Conservation (phyloP, 1,139 yeast genomes). For the Pneumocystis jirovecii region DNA sequence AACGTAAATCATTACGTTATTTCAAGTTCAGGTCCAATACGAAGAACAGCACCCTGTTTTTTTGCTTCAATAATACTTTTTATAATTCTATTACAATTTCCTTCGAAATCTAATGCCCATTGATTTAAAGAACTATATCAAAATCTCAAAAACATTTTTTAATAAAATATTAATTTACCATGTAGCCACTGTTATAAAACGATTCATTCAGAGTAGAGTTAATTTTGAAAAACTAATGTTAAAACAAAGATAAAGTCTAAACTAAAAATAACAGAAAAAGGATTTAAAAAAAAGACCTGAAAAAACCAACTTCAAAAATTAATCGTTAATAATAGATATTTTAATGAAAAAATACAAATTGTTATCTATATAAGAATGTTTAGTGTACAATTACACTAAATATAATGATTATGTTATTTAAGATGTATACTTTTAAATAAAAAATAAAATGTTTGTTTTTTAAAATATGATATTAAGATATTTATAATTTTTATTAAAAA, state of each 20-base stretch:
- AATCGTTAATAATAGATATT: neutral
- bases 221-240: neutral
- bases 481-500: too few species aligned
- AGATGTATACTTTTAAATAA: too few species aligned
- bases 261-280: neutral
- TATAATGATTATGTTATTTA: neutral
- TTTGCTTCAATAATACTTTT: slow-evolving; percentile 70
- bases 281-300: neutral
- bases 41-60: slow-evolving; percentile 52
- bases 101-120: slow-evolving; percentile 98
- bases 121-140: slow-evolving; percentile 45
- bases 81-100: slow-evolving; percentile 79
- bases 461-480: too few species aligned
- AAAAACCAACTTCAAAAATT: neutral
- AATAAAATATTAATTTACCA: slow-evolving; percentile 23
- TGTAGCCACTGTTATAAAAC: slow-evolving; percentile 38
- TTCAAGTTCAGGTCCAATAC: slow-evolving; percentile 96
- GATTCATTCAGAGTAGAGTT: slow-evolving; percentile 7
- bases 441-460: neutral
- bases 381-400: too few species aligned
- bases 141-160: slow-evolving; percentile 21
- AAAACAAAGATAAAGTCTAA: neutral
- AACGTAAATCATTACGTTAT: slow-evolving; percentile 33
- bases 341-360: too few species aligned
- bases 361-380: neutral